Conservation (phyloP, 2,329 filamentous ascomycete species). For the Reticulascus tulasneorum region DNA sequence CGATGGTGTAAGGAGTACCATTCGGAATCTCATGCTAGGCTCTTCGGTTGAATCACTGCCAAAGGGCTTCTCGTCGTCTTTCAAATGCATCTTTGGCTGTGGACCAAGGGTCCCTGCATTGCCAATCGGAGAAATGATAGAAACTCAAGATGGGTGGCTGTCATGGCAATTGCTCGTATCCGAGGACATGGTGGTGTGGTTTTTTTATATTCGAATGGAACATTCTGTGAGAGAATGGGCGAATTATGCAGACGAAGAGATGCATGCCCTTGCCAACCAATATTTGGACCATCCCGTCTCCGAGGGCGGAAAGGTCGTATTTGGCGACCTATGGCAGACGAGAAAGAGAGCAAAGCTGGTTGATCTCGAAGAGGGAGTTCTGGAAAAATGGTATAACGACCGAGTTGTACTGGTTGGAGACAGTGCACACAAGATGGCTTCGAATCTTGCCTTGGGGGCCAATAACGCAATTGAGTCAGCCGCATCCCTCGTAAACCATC, state of each 20-base stretch:
- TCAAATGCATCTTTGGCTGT: too few relatives aligned
- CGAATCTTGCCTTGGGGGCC: not conserved
- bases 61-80: too few relatives aligned
- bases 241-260: not conserved
- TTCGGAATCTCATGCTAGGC: conserved; percentile 29
- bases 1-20: conserved; percentile 36
- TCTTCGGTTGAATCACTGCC: too few relatives aligned
- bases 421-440: not conserved
- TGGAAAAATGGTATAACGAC: not conserved
- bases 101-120: too few relatives aligned
- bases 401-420: not conserved
- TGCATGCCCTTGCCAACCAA: not conserved
- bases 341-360: not conserved
- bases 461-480: conserved; percentile 7
- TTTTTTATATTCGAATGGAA: too few relatives aligned
- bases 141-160: too few relatives aligned
- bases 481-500: conserved; percentile 20
- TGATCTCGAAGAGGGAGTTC: not conserved
- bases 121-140: too few relatives aligned
- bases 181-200: too few relatives aligned
- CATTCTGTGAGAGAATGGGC: too few relatives aligned
- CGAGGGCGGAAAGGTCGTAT: not conserved
- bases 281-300: not conserved
- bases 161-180: too few relatives aligned
- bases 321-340: not conserved